Evolutionary conservation across 2,329 filamentous ascomycete species (phyloP).

Genomic region (Salinomyces thailandicus): DNA sequence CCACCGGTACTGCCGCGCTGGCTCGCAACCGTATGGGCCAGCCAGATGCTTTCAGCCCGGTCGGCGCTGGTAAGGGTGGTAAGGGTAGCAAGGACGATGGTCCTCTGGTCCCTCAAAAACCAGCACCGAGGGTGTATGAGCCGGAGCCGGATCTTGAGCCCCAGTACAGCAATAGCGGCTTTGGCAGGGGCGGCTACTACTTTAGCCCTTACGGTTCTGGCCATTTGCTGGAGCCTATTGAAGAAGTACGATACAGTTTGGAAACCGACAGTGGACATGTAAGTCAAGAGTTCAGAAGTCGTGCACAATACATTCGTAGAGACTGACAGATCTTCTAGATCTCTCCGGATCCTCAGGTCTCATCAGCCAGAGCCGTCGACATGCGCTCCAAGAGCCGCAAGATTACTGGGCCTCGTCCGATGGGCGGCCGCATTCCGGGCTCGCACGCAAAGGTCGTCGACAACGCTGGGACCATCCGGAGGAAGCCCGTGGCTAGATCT

Average conservation of each 20-base stretch:
- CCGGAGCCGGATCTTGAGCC: constrained; percentile 20
- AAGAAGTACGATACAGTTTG: constrained; percentile 40
- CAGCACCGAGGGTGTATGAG: constrained; percentile 12
- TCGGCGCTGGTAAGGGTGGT: constrained; percentile 21
- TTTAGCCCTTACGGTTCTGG: constrained; percentile 27
- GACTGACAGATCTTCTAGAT: constrained; percentile 8
- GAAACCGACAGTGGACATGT: constrained; percentile 34
- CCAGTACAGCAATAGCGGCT: constrained; percentile 25
- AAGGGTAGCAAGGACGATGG: constrained; percentile 47
- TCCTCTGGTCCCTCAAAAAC: constrained; percentile 43
- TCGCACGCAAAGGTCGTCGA: constrained; percentile 11
- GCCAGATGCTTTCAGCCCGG: constrained; percentile 16
- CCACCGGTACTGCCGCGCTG: constrained; percentile 24
- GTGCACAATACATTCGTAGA: neutral
- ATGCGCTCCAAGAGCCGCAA: constrained; percentile 31
- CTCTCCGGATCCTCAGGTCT: constrained; percentile 21
- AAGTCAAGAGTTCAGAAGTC: too few species aligned
- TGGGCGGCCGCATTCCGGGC: constrained; percentile 30
- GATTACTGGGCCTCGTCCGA: constrained; percentile 40
- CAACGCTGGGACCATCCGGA: constrained; percentile 15
- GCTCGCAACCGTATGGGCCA: constrained; percentile 22
- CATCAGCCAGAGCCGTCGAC: constrained; percentile 18
- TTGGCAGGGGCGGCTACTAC: constrained; percentile 25
- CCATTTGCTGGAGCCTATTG: constrained; percentile 39
- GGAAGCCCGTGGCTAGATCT: constrained; percentile 20